A percentile compares a stretch with the other conserved stretches of the same genome.
Evolutionary conservation across 495 filamentous ascomycete genomes (phyloP).

Genomic region (Cladorrhinum samala): DNA sequence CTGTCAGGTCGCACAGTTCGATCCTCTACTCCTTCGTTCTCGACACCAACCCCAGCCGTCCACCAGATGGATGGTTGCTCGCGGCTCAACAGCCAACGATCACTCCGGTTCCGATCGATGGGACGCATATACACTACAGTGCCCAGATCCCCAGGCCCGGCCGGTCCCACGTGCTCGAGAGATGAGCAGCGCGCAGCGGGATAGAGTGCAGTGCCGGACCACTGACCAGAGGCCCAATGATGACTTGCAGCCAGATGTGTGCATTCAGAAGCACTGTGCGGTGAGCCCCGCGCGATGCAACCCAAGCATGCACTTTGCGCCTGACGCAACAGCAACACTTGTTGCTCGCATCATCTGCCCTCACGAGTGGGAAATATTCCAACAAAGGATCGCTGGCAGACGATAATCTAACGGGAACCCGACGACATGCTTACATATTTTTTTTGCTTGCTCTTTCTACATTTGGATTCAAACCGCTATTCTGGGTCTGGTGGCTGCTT

Average conservation of each 20-base stretch:
- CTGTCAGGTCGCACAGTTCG: neutral
- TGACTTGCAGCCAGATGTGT: slow-evolving; percentile 1
- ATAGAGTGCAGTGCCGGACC: neutral
- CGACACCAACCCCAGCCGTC: no score
- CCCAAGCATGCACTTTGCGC: neutral
- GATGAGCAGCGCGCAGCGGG: no score
- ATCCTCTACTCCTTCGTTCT: neutral
- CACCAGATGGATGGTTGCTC: no score
- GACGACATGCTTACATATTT: neutral
- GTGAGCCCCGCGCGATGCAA: slow-evolving; percentile 2
- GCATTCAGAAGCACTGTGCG: no score
- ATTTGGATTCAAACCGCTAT: neutral
- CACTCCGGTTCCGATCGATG: neutral
- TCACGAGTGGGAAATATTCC: neutral
- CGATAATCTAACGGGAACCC: neutral
- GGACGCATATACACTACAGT: neutral
- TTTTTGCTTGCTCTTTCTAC: neutral
- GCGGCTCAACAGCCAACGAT: neutral
- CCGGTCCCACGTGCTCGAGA: slow-evolving; percentile 1
- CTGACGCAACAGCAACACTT: no score
- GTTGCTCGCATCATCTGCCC: neutral
- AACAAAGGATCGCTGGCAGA: neutral
- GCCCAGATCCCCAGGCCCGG: no score
- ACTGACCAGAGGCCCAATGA: neutral
- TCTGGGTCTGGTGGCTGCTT: neutral